Base-by-base conservation (phyloP, 78 protist species). In the Dictyostelium brefeldianum region DNA sequence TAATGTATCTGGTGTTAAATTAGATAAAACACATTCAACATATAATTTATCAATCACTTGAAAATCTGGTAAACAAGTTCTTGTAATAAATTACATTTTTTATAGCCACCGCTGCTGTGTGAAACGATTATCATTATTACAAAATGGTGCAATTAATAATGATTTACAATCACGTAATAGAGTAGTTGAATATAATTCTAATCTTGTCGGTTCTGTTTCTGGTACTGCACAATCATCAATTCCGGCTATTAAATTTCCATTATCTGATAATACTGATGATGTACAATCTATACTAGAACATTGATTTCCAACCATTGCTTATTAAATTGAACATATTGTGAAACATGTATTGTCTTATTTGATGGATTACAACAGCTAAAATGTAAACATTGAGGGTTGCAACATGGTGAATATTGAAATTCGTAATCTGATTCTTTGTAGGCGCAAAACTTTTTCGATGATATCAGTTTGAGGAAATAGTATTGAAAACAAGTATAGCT, bases 301-400 rank as follows among this genome's bases (percentile, higher is more conserved):
- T 67, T 67, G 47, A 12, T 67, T 41, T 27, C 22, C 12, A 3
- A 67, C 75, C 7, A 31, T 29, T 15, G 5, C 27, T 22, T 27
- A 27, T 29, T 65, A 0, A 65, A n/a, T 14, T 18, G 4, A 27
- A 29, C n/a, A 10, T 22, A 27, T 14, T 65, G 36, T 29, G 74
- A 27, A 27, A 29, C n/a, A 31, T 29, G 1, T 0, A 31, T 27
- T 22, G 48, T 36, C 17, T 27, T 22, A 4, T 22, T 29, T 5
- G 74, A 65, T 14, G 74, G 74, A 65, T 29, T 29, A 65, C 74
- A 65, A 29, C 74, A 65, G n/a, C n/a, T n/a, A n/a, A n/a, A n/a
- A n/a, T n/a, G n/a, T n/a, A n/a, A n/a, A n/a, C n/a, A n/a, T n/a
- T n/a, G n/a, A n/a, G n/a, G n/a, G n/a, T n/a, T n/a, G n/a, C n/a